A percentile compares a stretch with the other conserved stretches of the same genome.
phyloP scores from a whole-genome alignment of 805 yeast genomes.

The Kodamaea sagamina region DNA sequence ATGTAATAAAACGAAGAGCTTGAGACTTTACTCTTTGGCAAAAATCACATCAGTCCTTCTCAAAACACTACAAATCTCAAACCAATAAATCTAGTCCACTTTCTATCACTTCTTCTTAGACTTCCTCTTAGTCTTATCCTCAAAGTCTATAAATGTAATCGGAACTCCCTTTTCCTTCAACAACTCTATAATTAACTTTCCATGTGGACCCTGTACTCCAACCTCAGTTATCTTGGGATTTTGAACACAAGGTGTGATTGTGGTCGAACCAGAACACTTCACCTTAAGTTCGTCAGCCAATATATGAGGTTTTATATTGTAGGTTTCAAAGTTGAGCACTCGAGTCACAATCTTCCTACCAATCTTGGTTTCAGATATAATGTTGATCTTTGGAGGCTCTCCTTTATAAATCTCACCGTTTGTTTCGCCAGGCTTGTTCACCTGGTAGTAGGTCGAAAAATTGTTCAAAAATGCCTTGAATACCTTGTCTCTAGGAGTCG shows the following conservation, averaged over 20 bases:
- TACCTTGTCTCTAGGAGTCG: conserved; percentile 45
- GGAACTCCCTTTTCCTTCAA: conserved; percentile 65
- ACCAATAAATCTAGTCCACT: too few relatives aligned
- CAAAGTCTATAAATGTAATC: conserved; percentile 61
- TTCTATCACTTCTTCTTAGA: conserved; percentile 37
- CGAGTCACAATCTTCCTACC: conserved; percentile 82
- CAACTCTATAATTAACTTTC: conserved; percentile 57
- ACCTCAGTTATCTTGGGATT: conserved; percentile 65
- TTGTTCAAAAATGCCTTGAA: conserved; percentile 46
- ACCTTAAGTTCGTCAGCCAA: conserved; percentile 70
- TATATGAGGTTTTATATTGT: conserved; percentile 60
- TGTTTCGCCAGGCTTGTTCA: conserved; percentile 48
- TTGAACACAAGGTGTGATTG: conserved; percentile 61
- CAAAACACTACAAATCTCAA: too few relatives aligned
- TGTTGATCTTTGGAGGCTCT: conserved; percentile 60
- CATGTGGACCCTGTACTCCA: conserved; percentile 90
- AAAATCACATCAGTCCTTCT: too few relatives aligned
- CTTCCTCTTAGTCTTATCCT: conserved; percentile 59
- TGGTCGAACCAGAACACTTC: conserved; percentile 87
- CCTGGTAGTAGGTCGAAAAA: conserved; percentile 52
- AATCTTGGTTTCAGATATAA: conserved; percentile 72
- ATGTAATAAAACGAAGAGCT: too few relatives aligned
- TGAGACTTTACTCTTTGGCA: too few relatives aligned
- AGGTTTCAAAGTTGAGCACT: conserved; percentile 68
- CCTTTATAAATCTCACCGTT: conserved; percentile 55